Evolutionary conservation across 768 basidiomycete species (phyloP).

Genomic region (Leccinum incarnatum): DNA sequence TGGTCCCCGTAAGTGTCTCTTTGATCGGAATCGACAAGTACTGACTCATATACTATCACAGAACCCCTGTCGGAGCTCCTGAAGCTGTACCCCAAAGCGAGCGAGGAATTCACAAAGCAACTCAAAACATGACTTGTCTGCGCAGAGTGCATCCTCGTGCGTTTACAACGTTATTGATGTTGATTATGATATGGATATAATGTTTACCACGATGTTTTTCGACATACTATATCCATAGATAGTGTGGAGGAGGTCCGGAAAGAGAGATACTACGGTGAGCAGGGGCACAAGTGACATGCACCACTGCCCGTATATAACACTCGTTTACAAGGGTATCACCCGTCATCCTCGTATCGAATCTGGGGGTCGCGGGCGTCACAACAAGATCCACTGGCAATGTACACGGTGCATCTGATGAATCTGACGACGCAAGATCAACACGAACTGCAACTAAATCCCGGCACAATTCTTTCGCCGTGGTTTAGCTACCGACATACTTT

Average conservation of each 20-base stretch:
- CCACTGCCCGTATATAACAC: neutral
- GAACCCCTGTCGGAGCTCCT: constrained; percentile 12
- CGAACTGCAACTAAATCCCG: constrained; percentile 24
- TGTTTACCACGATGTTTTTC: neutral
- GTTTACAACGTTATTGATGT: neutral
- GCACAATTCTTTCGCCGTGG: constrained; percentile 19
- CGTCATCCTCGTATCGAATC: neutral
- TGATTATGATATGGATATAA: neutral
- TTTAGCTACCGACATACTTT: constrained; percentile 19
- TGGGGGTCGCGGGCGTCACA: constrained; percentile 6
- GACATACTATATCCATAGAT: constrained; percentile 12
- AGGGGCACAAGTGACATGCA: neutral
- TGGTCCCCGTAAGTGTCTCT: constrained; percentile 4
- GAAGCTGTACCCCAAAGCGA: constrained; percentile 14
- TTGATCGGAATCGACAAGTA: neutral
- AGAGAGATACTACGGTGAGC: neutral
- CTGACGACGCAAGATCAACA: constrained; percentile 29
- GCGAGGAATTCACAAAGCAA: neutral
- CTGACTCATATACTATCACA: constrained; percentile 8
- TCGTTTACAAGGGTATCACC: neutral
- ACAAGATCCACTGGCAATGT: constrained; percentile 15
- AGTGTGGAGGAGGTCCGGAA: neutral
- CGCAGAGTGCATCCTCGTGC: constrained; percentile 4
- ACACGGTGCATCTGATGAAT: constrained; percentile 28
- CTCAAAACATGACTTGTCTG: constrained; percentile 12